Evolutionary conservation across 2,329 filamentous ascomycete species (phyloP), one percentile per base, ranked within the genome.

Genomic region (Hymenoscyphus infarciens): DNA sequence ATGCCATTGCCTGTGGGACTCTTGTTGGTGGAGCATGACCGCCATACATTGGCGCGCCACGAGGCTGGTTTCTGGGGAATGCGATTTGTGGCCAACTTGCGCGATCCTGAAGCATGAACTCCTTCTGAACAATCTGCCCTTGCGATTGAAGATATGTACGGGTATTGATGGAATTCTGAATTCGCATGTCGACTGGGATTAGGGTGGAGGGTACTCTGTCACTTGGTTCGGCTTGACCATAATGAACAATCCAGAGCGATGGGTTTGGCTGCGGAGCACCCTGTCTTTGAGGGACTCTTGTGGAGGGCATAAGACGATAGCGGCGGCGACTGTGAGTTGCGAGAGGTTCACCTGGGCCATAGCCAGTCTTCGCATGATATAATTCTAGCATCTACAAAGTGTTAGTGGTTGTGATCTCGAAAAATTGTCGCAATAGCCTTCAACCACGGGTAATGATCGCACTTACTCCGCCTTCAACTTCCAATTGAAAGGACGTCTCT

Each of bases 31-130:
- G 66, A 52, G 64, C 63, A 35, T 64, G 68, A 49, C 61, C 64
- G 22, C 66, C 66, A 60, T 75, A 74, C 57, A 70, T 68, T 19
- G 66, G 64, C 29, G 63, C 64, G 19, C 61, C 76, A 69, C 76
- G 68, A 75, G 77, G 35, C 76, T 77, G 61, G 81, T 82, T 64
- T 61, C 80, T 78, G 0, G 90, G 89, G 66, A 91, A 86, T 54
- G 86, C 86, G 64, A 98, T 89, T 27, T 87, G 87, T 3, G 95
- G 94, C 93, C 94, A 98, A 77, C 92, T 96, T 67, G 87, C 83
- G 49, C 91, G 87, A 76, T 98, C 95, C 57, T 90, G 87, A 22
- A 98, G 82, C 88, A 97, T 96, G 74, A 98, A 98, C 71, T 97
- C 92, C 73, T 97, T 96, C 69, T 92, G 88, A 62, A 88, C 84